Evolutionary conservation across 257 asterid genomes (phyloP).

Genomic region (Solanum phureja): DNA sequence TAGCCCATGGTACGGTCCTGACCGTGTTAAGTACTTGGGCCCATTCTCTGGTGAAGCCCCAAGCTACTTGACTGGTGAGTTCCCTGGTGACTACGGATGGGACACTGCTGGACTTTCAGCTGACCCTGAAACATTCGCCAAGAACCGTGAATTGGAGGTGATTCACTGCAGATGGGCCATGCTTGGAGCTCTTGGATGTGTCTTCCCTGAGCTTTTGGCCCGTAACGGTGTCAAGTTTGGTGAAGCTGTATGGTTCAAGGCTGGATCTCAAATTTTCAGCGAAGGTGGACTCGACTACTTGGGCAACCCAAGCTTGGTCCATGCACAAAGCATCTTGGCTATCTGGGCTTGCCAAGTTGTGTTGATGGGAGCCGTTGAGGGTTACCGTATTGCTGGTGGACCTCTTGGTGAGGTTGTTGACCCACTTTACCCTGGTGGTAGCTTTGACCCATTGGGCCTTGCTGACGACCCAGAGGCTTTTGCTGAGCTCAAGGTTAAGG

Average conservation of each 20-base stretch:
- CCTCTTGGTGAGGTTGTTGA: constrained; percentile 37
- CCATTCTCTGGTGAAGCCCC: constrained; percentile 39
- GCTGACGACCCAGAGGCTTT: constrained; percentile 54
- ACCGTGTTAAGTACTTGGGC: constrained; percentile 26
- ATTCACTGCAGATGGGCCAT: constrained; percentile 34
- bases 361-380: constrained; percentile 37
- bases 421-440: constrained; percentile 44
- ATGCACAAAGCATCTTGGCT: constrained; percentile 33
- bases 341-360: constrained; percentile 33
- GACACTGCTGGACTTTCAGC: constrained; percentile 45
- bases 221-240: constrained; percentile 32
- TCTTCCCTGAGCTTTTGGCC: constrained; percentile 34
- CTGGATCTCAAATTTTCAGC: constrained; percentile 28
- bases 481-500: constrained; percentile 47
- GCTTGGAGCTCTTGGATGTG: constrained; percentile 38
- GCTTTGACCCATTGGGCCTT: constrained; percentile 49
- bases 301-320: constrained; percentile 34
- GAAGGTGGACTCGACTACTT: constrained; percentile 34
- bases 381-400: constrained; percentile 34
- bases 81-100: constrained; percentile 45
- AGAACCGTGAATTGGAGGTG: constrained; percentile 29
- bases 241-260: constrained; percentile 40
- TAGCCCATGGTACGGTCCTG: constrained; percentile 32
- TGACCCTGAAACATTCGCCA: constrained; percentile 34
- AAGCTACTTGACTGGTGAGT: constrained; percentile 30